Conservation (phyloP, 78 protist genomes). For the Ministeria vibrans region DNA sequence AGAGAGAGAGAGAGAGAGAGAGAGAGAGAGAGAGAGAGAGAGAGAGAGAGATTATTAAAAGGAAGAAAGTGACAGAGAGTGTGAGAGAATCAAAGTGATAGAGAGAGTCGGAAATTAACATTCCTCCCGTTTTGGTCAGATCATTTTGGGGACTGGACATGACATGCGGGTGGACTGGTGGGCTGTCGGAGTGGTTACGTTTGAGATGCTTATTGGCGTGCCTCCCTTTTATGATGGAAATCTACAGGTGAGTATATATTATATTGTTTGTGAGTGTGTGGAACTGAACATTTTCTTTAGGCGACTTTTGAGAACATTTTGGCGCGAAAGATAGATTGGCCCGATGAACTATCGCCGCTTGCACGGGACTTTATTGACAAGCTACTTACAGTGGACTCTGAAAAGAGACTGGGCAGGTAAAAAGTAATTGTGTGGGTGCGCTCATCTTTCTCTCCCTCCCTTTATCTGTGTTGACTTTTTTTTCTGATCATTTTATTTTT, state of each 20-base stretch:
- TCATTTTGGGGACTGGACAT: slow-evolving; percentile 1
- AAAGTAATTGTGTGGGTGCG: too few relatives aligned
- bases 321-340: slow-evolving; percentile 39
- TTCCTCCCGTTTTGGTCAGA: too few relatives aligned
- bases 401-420: slow-evolving; percentile 23
- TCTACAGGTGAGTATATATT: too few relatives aligned
- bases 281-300: too few relatives aligned
- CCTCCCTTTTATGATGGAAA: slow-evolving; percentile 28
- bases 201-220: slow-evolving; percentile 30
- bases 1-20: too few relatives aligned
- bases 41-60: neutral
- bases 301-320: slow-evolving; percentile 56
- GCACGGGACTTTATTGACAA: slow-evolving; percentile 43
- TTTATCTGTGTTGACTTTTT: neutral
- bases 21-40: slow-evolving; percentile 15
- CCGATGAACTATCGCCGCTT: slow-evolving; percentile 32
- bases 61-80: too few relatives aligned
- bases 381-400: slow-evolving; percentile 42
- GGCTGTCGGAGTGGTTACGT: slow-evolving; percentile 42
- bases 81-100: too few relatives aligned
- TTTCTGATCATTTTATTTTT: neutral
- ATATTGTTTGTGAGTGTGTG: too few relatives aligned
- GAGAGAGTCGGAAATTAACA: too few relatives aligned
- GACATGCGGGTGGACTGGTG: slow-evolving; percentile 63
- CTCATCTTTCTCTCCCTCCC: neutral